Base-by-base conservation (phyloP, 306 rosid species). In the Inga oerstediana region DNA sequence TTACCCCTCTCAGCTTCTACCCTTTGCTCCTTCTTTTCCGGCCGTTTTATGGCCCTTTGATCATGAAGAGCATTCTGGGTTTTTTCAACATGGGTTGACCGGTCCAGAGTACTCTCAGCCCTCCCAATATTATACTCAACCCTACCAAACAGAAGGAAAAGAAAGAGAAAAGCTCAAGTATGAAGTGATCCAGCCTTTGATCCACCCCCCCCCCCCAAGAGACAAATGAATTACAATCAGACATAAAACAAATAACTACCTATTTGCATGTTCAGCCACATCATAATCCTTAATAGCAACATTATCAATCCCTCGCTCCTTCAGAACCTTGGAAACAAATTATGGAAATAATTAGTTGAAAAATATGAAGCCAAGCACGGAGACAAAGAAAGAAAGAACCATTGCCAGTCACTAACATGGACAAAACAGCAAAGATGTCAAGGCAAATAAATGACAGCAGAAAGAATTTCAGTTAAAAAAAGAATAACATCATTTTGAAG, bases 281-380 rank as follows among this genome's bases (percentile, higher is more conserved):
- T 92, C 99, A 37, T 79, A 67, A 82, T 79, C 85, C 80, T 86
- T 89, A 15, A 85, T 81, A 32, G 77, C 89, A 82, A 89, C 88
- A 77, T 92, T 91, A 43, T 91, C 98, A 79, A 90, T 16, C 79
- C 99, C 97, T 84, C 99, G 93, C 85, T 88, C 98, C 91, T 94
- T 97, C 97, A 97, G 80, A 77, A 97, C 99, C 99, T 97, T 87
- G 74, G 72, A 75, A 67, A 74, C 86, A 44, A 70, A 77, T 84
- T 19, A 59, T 58, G 44, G 80, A 56, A 46, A 70, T 78, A 76
- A 73, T 84, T 76, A 66, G 52, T 27, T 52, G 43, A 45, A 61
- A 61, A 85, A 74, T 39, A 59, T 58, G 59, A 76, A 79, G 79
- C 73, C 85, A 80, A 59, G 22, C 80, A 71, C 6, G 8, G 39